Evolutionary conservation across 176 grass and related monocot species (phyloP).

Genomic region (Zea luxurians): DNA sequence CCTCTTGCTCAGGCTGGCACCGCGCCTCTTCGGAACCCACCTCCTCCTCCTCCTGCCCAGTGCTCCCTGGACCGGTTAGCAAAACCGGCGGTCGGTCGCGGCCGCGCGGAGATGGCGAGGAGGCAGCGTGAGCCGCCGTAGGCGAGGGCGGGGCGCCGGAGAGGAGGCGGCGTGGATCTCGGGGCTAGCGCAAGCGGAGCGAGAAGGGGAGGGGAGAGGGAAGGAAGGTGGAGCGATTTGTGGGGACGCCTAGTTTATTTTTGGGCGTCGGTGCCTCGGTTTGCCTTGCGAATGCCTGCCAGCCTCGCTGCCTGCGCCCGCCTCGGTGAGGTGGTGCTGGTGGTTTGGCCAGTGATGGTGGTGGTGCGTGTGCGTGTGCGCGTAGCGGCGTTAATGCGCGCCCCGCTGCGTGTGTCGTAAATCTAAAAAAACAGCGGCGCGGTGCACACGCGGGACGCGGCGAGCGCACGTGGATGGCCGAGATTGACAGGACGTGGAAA

Average conservation of each 20-base stretch:
- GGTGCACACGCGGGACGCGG: not conserved
- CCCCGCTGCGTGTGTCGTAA: not conserved
- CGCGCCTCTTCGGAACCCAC: not conserved
- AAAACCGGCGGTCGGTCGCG: not conserved
- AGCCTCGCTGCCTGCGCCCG: not conserved
- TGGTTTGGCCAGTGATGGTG: not conserved
- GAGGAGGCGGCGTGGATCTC: conserved; percentile 43
- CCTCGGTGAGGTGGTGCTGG: not conserved
- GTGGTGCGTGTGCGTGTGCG: conserved; percentile 19
- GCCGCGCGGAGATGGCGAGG: not conserved
- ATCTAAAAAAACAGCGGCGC: not conserved
- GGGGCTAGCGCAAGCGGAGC: conserved; percentile 1
- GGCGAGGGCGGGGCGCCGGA: not conserved
- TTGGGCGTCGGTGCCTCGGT: conserved; percentile 46
- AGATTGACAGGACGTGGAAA: not conserved
- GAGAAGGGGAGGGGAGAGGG: too few relatives aligned
- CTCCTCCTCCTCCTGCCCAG: not conserved
- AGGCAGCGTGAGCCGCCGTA: conserved; percentile 19
- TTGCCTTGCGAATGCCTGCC: not conserved
- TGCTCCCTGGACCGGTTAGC: not conserved
- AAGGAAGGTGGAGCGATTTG: conserved; percentile 25
- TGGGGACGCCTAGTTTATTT: conserved; percentile 63
- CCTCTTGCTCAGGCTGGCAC: not conserved
- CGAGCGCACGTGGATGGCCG: not conserved
- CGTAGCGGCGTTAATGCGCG: conserved; percentile 12